Conservation (phyloP, 768 basidiomycete genomes). For the Exidia glandulosa region DNA sequence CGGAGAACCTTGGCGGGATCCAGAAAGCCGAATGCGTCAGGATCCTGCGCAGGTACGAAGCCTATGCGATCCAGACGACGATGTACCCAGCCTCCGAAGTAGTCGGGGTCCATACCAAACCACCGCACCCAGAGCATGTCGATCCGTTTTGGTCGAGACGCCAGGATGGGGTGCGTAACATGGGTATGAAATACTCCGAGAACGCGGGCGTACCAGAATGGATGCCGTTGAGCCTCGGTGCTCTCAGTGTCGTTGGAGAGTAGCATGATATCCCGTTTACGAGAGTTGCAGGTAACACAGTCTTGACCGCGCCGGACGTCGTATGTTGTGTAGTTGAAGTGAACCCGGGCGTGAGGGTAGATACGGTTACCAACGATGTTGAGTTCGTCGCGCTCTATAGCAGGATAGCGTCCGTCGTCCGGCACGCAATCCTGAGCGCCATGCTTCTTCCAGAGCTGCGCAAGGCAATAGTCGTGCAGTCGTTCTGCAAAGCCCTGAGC, state of each 20-base stretch:
- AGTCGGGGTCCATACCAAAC: slow-evolving; percentile 20
- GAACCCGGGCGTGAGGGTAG: slow-evolving; percentile 8
- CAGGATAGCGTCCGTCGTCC: no score
- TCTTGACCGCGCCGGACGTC: slow-evolving; percentile 32
- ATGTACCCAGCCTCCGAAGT: slow-evolving; percentile 16
- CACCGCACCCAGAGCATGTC: slow-evolving; percentile 34
- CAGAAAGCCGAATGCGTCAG: slow-evolving; percentile 32
- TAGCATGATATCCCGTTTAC: slow-evolving; percentile 25
- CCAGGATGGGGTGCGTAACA: slow-evolving; percentile 8
- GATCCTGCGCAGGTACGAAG: slow-evolving; percentile 22
- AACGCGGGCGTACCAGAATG: slow-evolving; percentile 25
- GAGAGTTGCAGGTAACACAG: slow-evolving; percentile 25
- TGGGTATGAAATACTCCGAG: slow-evolving; percentile 21
- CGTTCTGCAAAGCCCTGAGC: no score
- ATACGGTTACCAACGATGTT: not conserved
- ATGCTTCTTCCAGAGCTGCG: no score
- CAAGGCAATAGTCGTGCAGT: no score
- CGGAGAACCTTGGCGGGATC: slow-evolving; percentile 31
- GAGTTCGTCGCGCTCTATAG: not conserved
- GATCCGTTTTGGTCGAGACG: slow-evolving; percentile 10
- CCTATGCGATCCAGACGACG: slow-evolving; percentile 26
- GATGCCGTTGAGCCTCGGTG: slow-evolving; percentile 11
- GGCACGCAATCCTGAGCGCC: no score
- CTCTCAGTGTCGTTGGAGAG: slow-evolving; percentile 9
- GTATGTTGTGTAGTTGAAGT: slow-evolving; percentile 33